These are phyloP conservation scores for Kokia cookei DNA, from an alignment of 441 rosid species.

Conservation along the genomic window DNA sequence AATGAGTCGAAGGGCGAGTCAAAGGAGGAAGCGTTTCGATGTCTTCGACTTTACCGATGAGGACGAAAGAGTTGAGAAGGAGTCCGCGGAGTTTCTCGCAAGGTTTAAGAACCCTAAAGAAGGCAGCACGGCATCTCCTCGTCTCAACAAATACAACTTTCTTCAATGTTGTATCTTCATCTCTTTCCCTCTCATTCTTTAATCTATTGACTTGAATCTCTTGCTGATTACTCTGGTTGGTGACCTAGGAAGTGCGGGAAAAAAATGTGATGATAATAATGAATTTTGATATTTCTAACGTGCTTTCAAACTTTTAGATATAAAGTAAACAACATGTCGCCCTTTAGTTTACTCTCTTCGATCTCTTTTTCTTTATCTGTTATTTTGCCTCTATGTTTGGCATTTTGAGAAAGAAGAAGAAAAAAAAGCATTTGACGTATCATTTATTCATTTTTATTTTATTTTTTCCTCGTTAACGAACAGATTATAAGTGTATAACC, in stretches of 20 bases:
- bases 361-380: not conserved
- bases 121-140: conserved; percentile 10
- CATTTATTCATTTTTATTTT: not conserved
- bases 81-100: conserved; percentile 22
- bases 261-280: not conserved
- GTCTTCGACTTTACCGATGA: conserved; percentile 49
- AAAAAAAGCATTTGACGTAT: not conserved
- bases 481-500: not conserved
- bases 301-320: not conserved
- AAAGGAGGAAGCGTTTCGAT: conserved; percentile 13
- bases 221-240: conserved; percentile 1
- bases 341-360: not conserved
- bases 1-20: conserved; percentile 28
- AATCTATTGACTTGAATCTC: not conserved
- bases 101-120: conserved; percentile 16
- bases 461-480: not conserved
- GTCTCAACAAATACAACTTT: conserved; percentile 32
- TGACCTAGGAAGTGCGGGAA: not conserved
- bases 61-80: conserved; percentile 33
- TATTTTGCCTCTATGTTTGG: not conserved
- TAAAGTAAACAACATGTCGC: not conserved
- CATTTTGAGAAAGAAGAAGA: not conserved
- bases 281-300: not conserved
- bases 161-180: conserved; percentile 39
- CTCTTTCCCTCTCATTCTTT: not conserved